phyloP scores from a whole-genome alignment of 2,329 filamentous ascomycete species.

The Penicillium concentricum region DNA sequence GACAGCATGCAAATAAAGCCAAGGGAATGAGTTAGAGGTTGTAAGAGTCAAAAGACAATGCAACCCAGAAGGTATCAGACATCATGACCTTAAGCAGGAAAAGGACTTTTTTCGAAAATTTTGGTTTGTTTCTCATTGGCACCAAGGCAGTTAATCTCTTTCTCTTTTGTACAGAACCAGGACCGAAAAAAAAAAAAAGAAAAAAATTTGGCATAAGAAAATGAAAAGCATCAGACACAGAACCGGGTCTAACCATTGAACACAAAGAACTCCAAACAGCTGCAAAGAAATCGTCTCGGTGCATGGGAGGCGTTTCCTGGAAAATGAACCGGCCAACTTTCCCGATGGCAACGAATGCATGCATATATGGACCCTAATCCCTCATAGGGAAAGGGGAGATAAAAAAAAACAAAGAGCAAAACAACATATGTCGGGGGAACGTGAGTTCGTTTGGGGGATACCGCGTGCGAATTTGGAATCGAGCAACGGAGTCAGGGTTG shows the following conservation, averaged over 20 bases:
- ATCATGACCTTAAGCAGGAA: not conserved
- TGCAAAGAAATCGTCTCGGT: slow-evolving; percentile 10
- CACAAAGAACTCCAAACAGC: slow-evolving; percentile 19
- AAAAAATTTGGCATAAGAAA: slow-evolving; percentile 18
- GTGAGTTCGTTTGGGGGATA: slow-evolving; percentile 1
- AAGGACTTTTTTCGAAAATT: slow-evolving; percentile 17
- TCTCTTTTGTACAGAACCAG: slow-evolving; percentile 25
- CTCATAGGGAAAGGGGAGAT: not conserved
- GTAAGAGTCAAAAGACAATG: not conserved
- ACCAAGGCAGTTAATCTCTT: slow-evolving; percentile 18
- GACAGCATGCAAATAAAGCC: not conserved
- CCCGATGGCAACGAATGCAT: slow-evolving; percentile 10
- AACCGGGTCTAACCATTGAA: slow-evolving; percentile 16
- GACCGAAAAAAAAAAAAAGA: slow-evolving; percentile 15
- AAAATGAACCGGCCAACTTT: slow-evolving; percentile 8
- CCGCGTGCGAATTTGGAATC: not conserved
- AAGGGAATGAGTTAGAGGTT: not conserved
- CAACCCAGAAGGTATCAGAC: not conserved
- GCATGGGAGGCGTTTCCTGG: slow-evolving; percentile 5
- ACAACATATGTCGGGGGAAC: slow-evolving; percentile 5
- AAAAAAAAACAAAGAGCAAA: slow-evolving; percentile 4
- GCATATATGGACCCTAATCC: slow-evolving; percentile 10
- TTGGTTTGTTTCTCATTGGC: slow-evolving; percentile 23
- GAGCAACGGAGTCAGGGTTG: not conserved
- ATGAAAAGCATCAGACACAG: slow-evolving; percentile 7